phyloP scores from a whole-genome alignment of 176 grass and related monocot genomes.

The Pharus latifolius region DNA sequence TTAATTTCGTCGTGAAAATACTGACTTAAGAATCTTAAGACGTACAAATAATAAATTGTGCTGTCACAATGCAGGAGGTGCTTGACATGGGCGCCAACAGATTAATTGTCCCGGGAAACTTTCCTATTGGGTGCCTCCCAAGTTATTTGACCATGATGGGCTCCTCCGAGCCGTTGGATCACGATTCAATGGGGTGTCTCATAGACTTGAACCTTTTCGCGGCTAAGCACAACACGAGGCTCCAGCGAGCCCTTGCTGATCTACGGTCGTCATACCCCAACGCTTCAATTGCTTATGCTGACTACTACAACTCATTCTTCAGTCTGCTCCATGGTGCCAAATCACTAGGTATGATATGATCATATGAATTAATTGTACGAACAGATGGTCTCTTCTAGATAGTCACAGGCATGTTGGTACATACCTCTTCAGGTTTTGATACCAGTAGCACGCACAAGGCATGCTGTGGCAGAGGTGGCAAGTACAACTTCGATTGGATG shows the following conservation, averaged over 20 bases:
- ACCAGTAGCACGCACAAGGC: conserved; percentile 30
- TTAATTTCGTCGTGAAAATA: no score
- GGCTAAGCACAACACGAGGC: conserved; percentile 49
- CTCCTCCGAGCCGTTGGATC: conserved; percentile 16
- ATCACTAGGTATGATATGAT: conserved; percentile 18
- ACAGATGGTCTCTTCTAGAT: not conserved
- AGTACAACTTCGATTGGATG: conserved; percentile 52
- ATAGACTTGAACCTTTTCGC: conserved; percentile 61
- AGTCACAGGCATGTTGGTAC: not conserved
- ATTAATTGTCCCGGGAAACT: conserved; percentile 75
- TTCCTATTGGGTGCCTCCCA: conserved; percentile 80
- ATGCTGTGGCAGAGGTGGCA: conserved; percentile 63
- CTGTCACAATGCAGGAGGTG: no score
- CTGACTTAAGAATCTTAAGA: no score
- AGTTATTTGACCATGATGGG: conserved; percentile 58
- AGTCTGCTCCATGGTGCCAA: conserved; percentile 40
- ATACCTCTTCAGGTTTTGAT: conserved; percentile 38
- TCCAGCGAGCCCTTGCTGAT: conserved; percentile 31
- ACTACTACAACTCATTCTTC: conserved; percentile 77
- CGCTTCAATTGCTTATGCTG: conserved; percentile 59
- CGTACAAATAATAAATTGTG: no score
- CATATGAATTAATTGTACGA: not conserved
- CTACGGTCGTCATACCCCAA: conserved; percentile 25
- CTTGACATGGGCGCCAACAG: conserved; percentile 54
- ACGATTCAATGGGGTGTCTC: conserved; percentile 53